Percentiles rank a stretch among this genome's conserved stretches.
These are phyloP conservation scores for Canna indica DNA, from an alignment of 176 grass and related monocot genomes.

Conservation along the genomic window DNA sequence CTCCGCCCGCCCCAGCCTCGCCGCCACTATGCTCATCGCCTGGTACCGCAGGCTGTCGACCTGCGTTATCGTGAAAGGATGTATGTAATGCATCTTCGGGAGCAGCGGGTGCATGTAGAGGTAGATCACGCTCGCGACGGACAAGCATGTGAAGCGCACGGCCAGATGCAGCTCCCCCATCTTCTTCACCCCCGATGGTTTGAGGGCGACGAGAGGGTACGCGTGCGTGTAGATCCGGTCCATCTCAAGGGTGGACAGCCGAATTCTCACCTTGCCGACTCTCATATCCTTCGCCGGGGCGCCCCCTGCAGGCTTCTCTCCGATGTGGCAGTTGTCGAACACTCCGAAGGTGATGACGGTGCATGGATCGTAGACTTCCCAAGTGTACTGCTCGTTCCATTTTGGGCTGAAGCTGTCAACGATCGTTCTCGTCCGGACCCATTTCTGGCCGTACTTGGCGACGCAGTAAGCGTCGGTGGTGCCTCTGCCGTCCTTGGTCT, in stretches of 20 bases:
- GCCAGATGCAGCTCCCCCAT: constrained; percentile 15
- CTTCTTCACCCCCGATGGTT: constrained; percentile 20
- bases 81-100: constrained; percentile 21
- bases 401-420: constrained; percentile 7
- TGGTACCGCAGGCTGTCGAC: constrained; percentile 21
- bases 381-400: constrained; percentile 24
- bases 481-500: constrained; percentile 7
- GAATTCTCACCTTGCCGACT: constrained; percentile 15
- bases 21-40: constrained; percentile 16
- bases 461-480: constrained; percentile 25
- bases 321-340: constrained; percentile 20
- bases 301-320: neutral
- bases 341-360: constrained; percentile 18
- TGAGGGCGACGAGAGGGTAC: constrained; percentile 9
- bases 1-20: constrained; percentile 12
- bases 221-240: constrained; percentile 16
- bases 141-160: constrained; percentile 17
- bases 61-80: constrained; percentile 14
- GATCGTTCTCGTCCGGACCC: constrained; percentile 16
- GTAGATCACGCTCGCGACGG: constrained; percentile 13
- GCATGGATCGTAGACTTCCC: constrained; percentile 20
- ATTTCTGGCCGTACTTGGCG: constrained; percentile 22
- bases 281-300: neutral
- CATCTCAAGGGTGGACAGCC: constrained; percentile 16
- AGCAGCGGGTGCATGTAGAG: constrained; percentile 20